Conservation (phyloP, 768 basidiomycete species). For the Hemileccinum impolitum region DNA sequence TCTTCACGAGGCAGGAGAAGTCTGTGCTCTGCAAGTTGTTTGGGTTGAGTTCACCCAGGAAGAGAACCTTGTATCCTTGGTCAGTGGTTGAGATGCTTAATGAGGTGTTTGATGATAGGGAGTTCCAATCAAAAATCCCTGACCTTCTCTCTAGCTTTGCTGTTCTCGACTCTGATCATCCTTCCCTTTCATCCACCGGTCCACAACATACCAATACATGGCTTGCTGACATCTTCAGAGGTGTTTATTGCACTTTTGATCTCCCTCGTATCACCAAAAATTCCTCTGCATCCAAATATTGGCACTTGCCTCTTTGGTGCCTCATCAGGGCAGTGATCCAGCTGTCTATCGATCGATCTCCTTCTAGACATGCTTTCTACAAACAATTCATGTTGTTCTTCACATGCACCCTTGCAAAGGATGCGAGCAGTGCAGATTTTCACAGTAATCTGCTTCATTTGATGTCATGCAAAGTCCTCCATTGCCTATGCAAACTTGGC, state of each 20-base stretch:
- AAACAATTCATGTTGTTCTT: slow-evolving; percentile 47
- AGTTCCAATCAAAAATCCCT: slow-evolving; percentile 15
- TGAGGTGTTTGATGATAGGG: slow-evolving; percentile 6
- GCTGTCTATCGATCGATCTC: slow-evolving; percentile 13
- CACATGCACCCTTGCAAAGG: slow-evolving; percentile 22
- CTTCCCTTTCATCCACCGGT: not conserved
- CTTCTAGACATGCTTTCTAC: slow-evolving; percentile 28
- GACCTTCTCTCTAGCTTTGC: slow-evolving; percentile 19
- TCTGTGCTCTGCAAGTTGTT: slow-evolving; percentile 38
- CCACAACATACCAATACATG: slow-evolving; percentile 23
- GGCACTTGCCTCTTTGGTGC: slow-evolving; percentile 34
- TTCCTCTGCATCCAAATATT: slow-evolving; percentile 14
- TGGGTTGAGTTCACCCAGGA: slow-evolving; percentile 39
- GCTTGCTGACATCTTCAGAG: slow-evolving; percentile 22
- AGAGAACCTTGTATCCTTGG: slow-evolving; percentile 21
- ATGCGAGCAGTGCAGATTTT: slow-evolving; percentile 11
- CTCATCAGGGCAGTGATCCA: slow-evolving; percentile 30
- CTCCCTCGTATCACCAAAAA: slow-evolving; percentile 23
- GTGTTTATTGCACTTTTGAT: slow-evolving; percentile 7
- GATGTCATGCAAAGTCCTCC: slow-evolving; percentile 21
- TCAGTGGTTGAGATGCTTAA: slow-evolving; percentile 9
- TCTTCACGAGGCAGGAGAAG: slow-evolving; percentile 28
- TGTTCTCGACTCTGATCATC: not conserved
- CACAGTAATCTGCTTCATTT: slow-evolving; percentile 22
- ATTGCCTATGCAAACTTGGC: slow-evolving; percentile 15